A percentile compares a stretch with the other conserved stretches of the same genome.
Evolutionary conservation across 1,284 basidiomycete species (phyloP).

Genomic region (Kalmanozyma brasiliensis): DNA sequence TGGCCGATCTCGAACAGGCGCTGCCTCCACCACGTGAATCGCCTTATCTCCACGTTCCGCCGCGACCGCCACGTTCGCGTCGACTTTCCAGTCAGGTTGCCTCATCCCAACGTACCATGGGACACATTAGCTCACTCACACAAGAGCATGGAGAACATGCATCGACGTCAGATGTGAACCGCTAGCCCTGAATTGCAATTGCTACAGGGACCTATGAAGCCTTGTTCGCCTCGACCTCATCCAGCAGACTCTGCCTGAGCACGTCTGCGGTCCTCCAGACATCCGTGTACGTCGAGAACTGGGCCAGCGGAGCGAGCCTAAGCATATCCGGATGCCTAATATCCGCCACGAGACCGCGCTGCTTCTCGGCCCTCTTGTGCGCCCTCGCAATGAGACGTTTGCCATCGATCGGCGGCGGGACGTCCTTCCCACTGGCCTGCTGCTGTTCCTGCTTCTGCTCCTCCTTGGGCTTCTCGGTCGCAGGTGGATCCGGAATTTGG

Average conservation of each 20-base stretch:
- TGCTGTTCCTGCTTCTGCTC: slow-evolving; percentile 6
- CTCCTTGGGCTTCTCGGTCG: neutral
- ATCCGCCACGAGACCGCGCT: slow-evolving; percentile 57
- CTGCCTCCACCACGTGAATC: slow-evolving; percentile 1
- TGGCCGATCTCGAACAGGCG: too few species aligned
- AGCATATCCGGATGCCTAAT: slow-evolving; percentile 63
- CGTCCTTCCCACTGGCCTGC: slow-evolving; percentile 24
- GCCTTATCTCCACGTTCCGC: slow-evolving; percentile 11
- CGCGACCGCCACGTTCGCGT: slow-evolving; percentile 6
- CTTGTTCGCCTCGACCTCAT: slow-evolving; percentile 28
- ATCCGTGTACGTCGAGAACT: slow-evolving; percentile 58
- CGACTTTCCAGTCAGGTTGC: neutral
- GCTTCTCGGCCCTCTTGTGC: slow-evolving; percentile 51
- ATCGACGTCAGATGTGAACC: too few species aligned
- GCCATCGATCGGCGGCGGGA: slow-evolving; percentile 53
- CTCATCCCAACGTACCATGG: too few species aligned
- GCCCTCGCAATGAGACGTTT: slow-evolving; percentile 53
- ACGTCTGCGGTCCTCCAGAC: slow-evolving; percentile 59
- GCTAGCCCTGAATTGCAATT: too few species aligned
- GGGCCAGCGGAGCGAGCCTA: slow-evolving; percentile 62
- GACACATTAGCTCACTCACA: too few species aligned
- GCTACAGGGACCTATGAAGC: neutral
- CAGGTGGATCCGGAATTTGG: slow-evolving; percentile 45
- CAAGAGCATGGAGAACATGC: too few species aligned
- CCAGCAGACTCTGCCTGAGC: slow-evolving; percentile 40